These are phyloP conservation scores for Exophiala alcalophila DNA, from an alignment of 2,329 filamentous ascomycete genomes.

Conservation along the genomic window DNA sequence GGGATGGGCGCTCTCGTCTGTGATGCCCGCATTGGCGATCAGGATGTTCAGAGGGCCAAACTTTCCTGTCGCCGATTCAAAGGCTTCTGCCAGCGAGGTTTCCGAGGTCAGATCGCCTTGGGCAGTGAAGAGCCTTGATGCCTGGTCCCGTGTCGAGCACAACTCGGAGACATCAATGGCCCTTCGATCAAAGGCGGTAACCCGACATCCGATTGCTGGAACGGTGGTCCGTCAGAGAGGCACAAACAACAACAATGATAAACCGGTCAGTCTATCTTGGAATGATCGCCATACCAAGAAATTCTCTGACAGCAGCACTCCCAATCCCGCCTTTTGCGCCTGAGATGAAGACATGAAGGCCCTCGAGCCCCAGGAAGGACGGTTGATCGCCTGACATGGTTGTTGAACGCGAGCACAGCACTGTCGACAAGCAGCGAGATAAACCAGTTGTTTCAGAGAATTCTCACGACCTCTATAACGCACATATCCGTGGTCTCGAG, in stretches of 20 bases:
- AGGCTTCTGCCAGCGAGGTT: conserved; percentile 42
- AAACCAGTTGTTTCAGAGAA: too few species aligned
- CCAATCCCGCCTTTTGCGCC: conserved; percentile 55
- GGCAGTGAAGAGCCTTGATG: conserved; percentile 41
- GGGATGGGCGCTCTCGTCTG: conserved; percentile 48
- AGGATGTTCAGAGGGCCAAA: conserved; percentile 54
- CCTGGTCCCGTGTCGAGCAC: conserved; percentile 31
- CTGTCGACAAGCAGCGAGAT: too few species aligned
- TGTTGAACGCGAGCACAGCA: too few species aligned
- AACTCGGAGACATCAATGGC: conserved; percentile 35
- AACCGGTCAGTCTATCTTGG: too few species aligned
- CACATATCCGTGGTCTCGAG: too few species aligned
- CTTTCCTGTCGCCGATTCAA: conserved; percentile 31
- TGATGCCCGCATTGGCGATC: conserved; percentile 53
- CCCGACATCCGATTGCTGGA: conserved; percentile 53
- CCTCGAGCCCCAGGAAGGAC: conserved; percentile 50
- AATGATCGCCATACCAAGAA: conserved; percentile 44
- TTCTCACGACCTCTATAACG: too few species aligned
- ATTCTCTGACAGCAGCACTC: conserved; percentile 49
- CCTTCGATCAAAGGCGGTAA: conserved; percentile 52
- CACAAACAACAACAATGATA: too few species aligned
- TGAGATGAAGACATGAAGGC: conserved; percentile 53
- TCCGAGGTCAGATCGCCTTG: conserved; percentile 51
- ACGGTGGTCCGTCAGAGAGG: conserved; percentile 10
- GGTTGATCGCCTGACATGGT: conserved; percentile 24